A percentile compares a stretch with the other conserved stretches of the same genome.
These are phyloP conservation scores for Hemisphaericaspora subhashii DNA, from an alignment of 1,139 yeast species.

Conservation along the genomic window DNA sequence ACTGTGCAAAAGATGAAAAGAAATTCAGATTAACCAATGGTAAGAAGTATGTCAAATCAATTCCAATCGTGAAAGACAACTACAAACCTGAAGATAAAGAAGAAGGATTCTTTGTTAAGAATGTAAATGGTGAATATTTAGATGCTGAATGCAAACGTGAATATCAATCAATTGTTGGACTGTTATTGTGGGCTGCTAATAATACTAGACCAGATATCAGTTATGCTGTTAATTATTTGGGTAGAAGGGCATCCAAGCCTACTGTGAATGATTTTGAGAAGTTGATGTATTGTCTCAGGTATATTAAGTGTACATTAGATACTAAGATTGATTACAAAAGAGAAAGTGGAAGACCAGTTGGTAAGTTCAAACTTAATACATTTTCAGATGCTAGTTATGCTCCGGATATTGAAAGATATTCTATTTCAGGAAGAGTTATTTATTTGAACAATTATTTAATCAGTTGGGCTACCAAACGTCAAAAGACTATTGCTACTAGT, in stretches of 20 bases:
- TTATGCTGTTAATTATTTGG: constrained; percentile 1
- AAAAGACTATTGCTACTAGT: neutral
- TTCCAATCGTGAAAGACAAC: neutral
- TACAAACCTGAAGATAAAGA: neutral
- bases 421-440: constrained; percentile 3
- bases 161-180: constrained; percentile 6
- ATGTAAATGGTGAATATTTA: no score
- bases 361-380: neutral
- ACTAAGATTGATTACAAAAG: neutral
- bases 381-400: constrained; percentile 2
- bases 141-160: neutral
- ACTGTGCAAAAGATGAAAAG: neutral
- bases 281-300: constrained; percentile 1
- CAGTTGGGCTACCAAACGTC: constrained; percentile 4
- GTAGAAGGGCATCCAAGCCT: constrained; percentile 2
- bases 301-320: neutral
- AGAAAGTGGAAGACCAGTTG: neutral
- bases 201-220: constrained; percentile 7
- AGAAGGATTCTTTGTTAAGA: neutral
- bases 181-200: constrained; percentile 3
- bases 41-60: neutral
- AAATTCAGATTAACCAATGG: neutral
- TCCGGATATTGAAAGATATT: neutral
- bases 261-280: neutral
- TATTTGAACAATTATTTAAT: constrained; percentile 6